These are phyloP conservation scores for Nicotiana benthamiana DNA, from an alignment of 257 asterid genomes.

Conservation along the genomic window DNA sequence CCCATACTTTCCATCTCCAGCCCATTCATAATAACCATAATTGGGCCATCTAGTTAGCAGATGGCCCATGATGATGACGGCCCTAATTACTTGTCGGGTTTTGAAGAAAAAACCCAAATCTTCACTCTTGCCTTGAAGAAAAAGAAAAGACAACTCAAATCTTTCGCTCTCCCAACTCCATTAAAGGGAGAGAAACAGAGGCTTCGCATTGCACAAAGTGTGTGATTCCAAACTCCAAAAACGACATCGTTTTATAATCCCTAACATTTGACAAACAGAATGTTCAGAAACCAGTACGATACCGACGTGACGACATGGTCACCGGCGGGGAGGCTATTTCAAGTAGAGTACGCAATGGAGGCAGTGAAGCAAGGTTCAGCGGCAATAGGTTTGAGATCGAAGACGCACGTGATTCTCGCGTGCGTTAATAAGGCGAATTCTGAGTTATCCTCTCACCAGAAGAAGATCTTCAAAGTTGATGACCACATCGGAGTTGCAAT, in stretches of 20 bases:
- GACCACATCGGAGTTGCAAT: conserved; percentile 98
- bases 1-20: not conserved
- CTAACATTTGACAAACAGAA: conserved; percentile 11
- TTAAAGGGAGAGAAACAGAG: not conserved
- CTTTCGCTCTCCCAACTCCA: not conserved
- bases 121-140: conserved; percentile 44
- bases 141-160: conserved; percentile 30
- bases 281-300: conserved; percentile 96
- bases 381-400: conserved; percentile 93
- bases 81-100: not conserved
- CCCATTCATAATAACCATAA: not conserved
- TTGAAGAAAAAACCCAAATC: not conserved
- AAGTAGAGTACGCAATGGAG: conserved; percentile 98
- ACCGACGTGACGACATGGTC: conserved; percentile 99
- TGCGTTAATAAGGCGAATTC: conserved; percentile 83
- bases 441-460: conserved; percentile 95
- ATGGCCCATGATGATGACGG: not conserved
- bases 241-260: not conserved
- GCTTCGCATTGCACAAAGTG: not conserved
- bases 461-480: conserved; percentile 99
- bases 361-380: conserved; percentile 99
- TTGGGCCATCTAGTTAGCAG: not conserved
- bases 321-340: conserved; percentile 91
- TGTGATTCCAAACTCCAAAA: not conserved
- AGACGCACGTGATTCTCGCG: conserved; percentile 84